Conservation (phyloP, 139 green algal genomes). For the Spirogloea muscicola region DNA sequence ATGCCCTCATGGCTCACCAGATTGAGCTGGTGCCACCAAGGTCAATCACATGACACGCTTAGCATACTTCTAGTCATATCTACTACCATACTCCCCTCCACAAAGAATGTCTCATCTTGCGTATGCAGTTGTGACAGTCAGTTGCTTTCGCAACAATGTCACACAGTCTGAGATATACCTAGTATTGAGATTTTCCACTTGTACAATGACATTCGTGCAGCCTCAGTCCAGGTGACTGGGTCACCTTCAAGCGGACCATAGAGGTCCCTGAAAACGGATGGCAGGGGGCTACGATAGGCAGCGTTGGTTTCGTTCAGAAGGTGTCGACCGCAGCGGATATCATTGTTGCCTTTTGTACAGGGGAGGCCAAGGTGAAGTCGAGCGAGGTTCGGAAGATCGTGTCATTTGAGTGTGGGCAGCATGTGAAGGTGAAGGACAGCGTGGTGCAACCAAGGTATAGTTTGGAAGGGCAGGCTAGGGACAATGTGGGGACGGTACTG, state of each 20-base stretch:
- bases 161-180: neutral
- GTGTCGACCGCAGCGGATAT: neutral
- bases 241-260: slow-evolving; percentile 10
- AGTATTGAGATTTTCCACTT: no score
- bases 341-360: slow-evolving; percentile 8
- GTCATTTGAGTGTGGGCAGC: slow-evolving; percentile 8
- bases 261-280: slow-evolving; percentile 11
- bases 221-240: slow-evolving; percentile 2
- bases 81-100: no score
- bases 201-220: slow-evolving; percentile 22
- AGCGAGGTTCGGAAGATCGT: slow-evolving; percentile 4
- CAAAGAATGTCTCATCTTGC: no score
- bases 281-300: neutral
- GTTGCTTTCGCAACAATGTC: neutral
- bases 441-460: slow-evolving; percentile 4
- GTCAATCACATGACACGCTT: neutral
- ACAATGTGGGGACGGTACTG: neutral
- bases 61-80: no score
- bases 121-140: no score
- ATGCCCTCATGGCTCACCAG: neutral
- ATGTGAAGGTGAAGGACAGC: slow-evolving; percentile 5
- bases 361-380: neutral
- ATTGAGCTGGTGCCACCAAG: slow-evolving; percentile 5
- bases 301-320: slow-evolving; percentile 17
- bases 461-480: neutral